Base-by-base conservation (phyloP, 345 rosid species). In the Xanthoceras sorbifolium region DNA sequence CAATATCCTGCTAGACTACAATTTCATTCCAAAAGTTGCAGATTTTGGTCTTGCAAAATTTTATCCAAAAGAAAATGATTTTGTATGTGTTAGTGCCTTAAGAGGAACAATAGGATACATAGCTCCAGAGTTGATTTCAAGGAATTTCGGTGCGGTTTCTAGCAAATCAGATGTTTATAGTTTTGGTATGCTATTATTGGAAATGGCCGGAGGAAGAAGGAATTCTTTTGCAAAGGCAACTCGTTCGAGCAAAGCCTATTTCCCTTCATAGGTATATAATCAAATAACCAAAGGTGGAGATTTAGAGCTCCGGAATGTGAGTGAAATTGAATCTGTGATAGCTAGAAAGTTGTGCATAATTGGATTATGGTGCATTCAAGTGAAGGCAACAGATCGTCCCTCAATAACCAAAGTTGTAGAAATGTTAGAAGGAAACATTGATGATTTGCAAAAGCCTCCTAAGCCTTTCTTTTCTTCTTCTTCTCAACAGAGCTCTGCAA, bases 331-430 rank as follows among this genome's bases (percentile, higher is more conserved):
- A 64, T 59, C 67, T 28, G 69, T 14, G 4, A 77, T 78, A 6
- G 83, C 82, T 0, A 83, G 66, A 73, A 79, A 75, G 63, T 1
- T 81, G 61, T 83, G 79, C 26, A 4, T 86, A 6, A 77, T 81
- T 61, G 86, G 89, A 66, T 57, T 83, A 60, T 86, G 84, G 79
- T 83, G 89, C 80, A 83, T 80, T 72, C 86, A 83, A 65, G 72
- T 78, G 64, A 61, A 42, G 20, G 63, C 82, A 64, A 60, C 59
- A 6, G 73, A 83, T 40, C 85, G 86, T 22, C 85, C 86, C 10
- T 64, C 74, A 25, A 86, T 83, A 82, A 55, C 82, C 62, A 75
- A 65, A 67, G 89, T 83, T n/a, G 76, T 83, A 40, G 83, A 82
- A 75, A 81, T 86, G 85, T 76, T 86, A 38, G 71, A 72, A 63